Base-by-base conservation (phyloP, 768 basidiomycete species). In the Fomitopsis serialis region DNA sequence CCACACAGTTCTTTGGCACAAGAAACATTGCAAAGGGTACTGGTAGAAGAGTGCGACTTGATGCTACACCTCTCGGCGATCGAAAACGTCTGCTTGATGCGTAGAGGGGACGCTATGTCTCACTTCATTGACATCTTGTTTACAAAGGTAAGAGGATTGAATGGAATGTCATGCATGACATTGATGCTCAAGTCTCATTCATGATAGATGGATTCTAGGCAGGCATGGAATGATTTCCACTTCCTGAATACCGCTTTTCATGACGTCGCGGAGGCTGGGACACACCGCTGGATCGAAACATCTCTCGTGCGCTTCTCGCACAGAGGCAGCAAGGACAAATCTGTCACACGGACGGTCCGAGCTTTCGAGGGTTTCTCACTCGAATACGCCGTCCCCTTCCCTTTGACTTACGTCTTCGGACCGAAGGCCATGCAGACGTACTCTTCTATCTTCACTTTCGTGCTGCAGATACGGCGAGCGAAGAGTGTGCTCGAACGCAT, bases 321-420 rank as follows among this genome's bases (percentile, higher is more conserved):
- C 62, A 75, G 82, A 19, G 80, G 82, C 22, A 67, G 62, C 50
- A 76, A 73, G 55, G 78, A 78, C 24, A 65, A 68, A 19, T 68
- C 68, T n/a, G 75, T 79, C 27, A 67, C 66, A 23, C 72, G 76
- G 42, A 87, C 82, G 1, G 78, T 91, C 37, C 78, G 76, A 61
- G 79, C 80, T 1, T 74, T 92, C 21, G 82, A 85, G 29, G 85
- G 82, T 0, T 71, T 93, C 10, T 67, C 74, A 10, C 71, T 87
- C n/a, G 90, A 92, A 72, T 93, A 92, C 58, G 82, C 85, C 6
- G 76, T 87, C 2, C 87, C 91, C 1, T 92, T 90, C 60, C 90
- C 91, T 4, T 66, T 92, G 61, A 84, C 83, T 1, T 92, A 92
- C 63, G 78, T 92, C 45, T 88, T 91, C 59, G 78, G 79, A 5